Evolutionary conservation across 768 basidiomycete genomes (phyloP), one percentile per base, ranked within the genome.

Genomic region (Glaciozyma martinii): DNA sequence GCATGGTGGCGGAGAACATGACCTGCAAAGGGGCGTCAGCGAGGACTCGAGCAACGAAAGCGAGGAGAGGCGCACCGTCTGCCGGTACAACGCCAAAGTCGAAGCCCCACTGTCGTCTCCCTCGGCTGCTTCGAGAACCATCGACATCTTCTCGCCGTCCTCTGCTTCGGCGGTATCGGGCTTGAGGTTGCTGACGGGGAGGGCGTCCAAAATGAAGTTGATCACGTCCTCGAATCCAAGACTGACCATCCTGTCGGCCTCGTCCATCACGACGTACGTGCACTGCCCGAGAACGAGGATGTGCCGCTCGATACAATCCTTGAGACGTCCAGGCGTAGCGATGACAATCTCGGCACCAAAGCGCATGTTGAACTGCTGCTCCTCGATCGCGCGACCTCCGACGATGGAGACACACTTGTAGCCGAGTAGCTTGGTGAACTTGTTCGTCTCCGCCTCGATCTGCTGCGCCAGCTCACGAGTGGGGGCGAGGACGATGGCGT

Each of bases 381-480:
- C 95, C 78, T 98, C 94, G 3, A 99, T 88, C 21, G 90, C 84
- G 62, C 92, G 84, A 85, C 95, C 95, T 80, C 95, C 95, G 64
- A 99, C 93, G 70, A 99, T 98, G 29, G 94, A 97, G 10, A 99
- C 95, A 75, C 90, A 94, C 61, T 84, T 88, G 78, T 86, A 97
- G 10, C 90, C 92, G 29, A 99, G 80, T 3, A 90, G 90, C 3
- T 82, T 78, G 30, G 92, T 92, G 77, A 99, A 98, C 78, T 90
- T 93, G 73, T 85, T 84, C 10, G 92, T 84, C 75, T 99, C 95
- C 23, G 81, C 79, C 77, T 99, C 95, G 62, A 98, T 98, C 74
- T 98, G 94, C 75, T 98, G 94, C 0, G 94, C 94, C 76, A 98
- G 79, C 76, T 98, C 94, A 80, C 94, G 92, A n/a, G 94, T 98